Evolutionary conservation across 1,139 yeast species (phyloP), one percentile per base, ranked within the genome.

Genomic region (Sugiyamaella xylanicola): DNA sequence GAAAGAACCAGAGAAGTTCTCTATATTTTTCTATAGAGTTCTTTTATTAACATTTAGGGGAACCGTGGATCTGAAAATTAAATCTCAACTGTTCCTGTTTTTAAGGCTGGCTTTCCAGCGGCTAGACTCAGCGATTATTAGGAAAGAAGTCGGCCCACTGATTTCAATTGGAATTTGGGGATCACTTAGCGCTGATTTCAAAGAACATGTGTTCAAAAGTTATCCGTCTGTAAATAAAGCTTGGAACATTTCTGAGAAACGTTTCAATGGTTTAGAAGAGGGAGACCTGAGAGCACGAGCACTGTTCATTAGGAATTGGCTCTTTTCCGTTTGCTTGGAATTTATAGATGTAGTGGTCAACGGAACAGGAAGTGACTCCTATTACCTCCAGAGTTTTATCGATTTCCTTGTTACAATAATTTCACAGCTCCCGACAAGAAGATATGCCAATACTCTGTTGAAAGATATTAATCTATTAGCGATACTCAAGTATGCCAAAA

Each of bases 391-490:
- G 15, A 45, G 17, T 55, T 69, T 1, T 27, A 75, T 13, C 54
- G 63, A 20, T 57, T 77, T 19, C n/a, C 50, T 77, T 17, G 60
- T 68, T n/a, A 55, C 63, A 11, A 58, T 76, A 0, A 54, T 78
- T 5, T 73, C 80, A 0, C 79, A 76, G 56, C 62, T 74, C 13
- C 78, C 81, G 0, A 73, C 82, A 0, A 67, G 83, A 56, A 61
- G 73, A 46, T 76, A 69, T 56, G 55, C 73, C 1, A 72, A 70
- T 55, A 60, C 74, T 0, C 44, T 79, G 4, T 35, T 79, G 40
- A 68, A 70, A 40, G 52, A 48, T 27, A 40, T 48, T 25, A 48
- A 39, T 19, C 15, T 40, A 11, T 19, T 48, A 22, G 46, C 45
- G 1, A 29, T 41, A 5, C 13, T 43, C 16, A 4, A 13, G 7